These are phyloP conservation scores for Wickerhamiella domercqiae DNA, from an alignment of 805 yeast species.

Conservation along the genomic window DNA sequence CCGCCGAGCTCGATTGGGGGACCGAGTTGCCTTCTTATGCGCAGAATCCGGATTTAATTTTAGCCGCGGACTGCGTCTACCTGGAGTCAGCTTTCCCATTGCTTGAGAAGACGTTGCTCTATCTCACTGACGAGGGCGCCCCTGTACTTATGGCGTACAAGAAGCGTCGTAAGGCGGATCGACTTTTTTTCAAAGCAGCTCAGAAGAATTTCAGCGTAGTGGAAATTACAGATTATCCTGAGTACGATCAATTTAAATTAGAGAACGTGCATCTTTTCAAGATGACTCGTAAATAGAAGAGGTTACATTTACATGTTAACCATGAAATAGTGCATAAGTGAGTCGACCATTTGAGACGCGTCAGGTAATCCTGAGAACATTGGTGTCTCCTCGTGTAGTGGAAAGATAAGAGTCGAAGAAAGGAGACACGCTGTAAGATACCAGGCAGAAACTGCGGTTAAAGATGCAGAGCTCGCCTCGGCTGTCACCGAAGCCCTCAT, in stretches of 20 bases:
- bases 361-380: background rate
- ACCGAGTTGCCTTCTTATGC: constrained; percentile 27
- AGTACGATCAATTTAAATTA: constrained; percentile 22
- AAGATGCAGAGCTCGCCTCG: background rate
- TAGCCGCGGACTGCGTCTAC: constrained; percentile 50
- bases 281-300: constrained; percentile 20
- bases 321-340: background rate
- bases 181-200: constrained; percentile 25
- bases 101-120: constrained; percentile 34
- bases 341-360: background rate
- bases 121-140: constrained; percentile 28
- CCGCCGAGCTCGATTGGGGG: constrained; percentile 35
- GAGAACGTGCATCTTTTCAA: constrained; percentile 31
- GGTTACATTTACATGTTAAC: background rate
- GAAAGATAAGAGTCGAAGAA: background rate
- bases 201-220: constrained; percentile 19
- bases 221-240: constrained; percentile 19
- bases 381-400: background rate
- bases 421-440: background rate
- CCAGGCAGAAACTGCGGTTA: background rate
- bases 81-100: constrained; percentile 39
- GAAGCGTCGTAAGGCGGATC: constrained; percentile 36
- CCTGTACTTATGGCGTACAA: constrained; percentile 38
- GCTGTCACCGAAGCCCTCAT: background rate
- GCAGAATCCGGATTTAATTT: constrained; percentile 27